Evolutionary conservation across 371 early-diverging fungal species (phyloP), one percentile per base, ranked within the genome.

Genomic region (Mucor saturninus): DNA sequence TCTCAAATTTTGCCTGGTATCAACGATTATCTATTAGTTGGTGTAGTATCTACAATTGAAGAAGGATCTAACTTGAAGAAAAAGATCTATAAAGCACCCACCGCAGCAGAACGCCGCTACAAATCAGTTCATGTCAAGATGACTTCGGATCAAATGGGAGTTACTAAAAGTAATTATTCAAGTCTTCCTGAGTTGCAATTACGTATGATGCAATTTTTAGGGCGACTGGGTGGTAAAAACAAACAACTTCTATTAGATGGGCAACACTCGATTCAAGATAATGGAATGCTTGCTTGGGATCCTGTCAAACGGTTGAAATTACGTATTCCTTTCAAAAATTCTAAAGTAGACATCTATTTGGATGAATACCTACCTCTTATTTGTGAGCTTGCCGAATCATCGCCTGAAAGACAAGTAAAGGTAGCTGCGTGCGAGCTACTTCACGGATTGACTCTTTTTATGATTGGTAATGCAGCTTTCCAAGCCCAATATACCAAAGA

Each of bases 351-450:
- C 9, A 69, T 93, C n/a, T 72, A 77, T 38, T 60, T 91, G 86
- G 94, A 91, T 63, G 90, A 92, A 43, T 73, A 91, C 39, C 71
- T 94, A 2, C 93, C 94, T 6, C 80, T 91, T 2, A 85, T 94
- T 15, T 81, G 89, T 31, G 88, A 91, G 28, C 71, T 93, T 11
- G 90, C 93, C 0, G 91, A 91, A 65, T 79, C 77, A 35, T 89
- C 93, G 0, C 84, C 91, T 2, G 88, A 92, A 48, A 73, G 94
- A 32, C 82, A 90, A 65, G 83, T 87, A 46, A 93, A 93, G 61
- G 81, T 90, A 0, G 90, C 90, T 21, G 88, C 91, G 5, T 86
- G 90, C 54, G 94, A 94, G 62, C 68, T 92, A 2, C 62, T 94
- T n/a, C 93, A 94, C 62, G 83, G 88, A 1, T 56, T 91, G 1